phyloP scores from a whole-genome alignment of 177 flowering plant genomes.

The Vitis hybrid region DNA sequence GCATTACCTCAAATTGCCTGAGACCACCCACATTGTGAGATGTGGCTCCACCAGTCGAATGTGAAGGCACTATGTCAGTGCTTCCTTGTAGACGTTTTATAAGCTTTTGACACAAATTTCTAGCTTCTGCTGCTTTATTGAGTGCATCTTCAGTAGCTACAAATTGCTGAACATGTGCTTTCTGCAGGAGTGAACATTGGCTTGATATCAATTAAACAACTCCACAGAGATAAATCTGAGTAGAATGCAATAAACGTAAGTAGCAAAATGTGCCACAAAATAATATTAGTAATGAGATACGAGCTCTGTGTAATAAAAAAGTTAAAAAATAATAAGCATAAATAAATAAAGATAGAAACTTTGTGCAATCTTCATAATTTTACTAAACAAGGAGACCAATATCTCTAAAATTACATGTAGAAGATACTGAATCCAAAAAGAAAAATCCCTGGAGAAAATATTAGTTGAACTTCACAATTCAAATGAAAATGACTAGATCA shows the following conservation, averaged over 20 bases:
- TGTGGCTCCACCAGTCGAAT: conserved; percentile 50
- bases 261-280: no score
- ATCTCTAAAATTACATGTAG: not conserved
- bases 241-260: not conserved
- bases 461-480: not conserved
- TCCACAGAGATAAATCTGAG: conserved; percentile 1
- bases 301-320: not conserved
- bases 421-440: not conserved
- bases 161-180: conserved; percentile 98
- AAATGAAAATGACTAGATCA: not conserved
- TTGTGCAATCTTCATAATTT: not conserved
- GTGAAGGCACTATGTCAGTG: conserved; percentile 46
- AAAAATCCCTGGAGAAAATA: not conserved
- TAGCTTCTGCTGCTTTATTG: conserved; percentile 95
- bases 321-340: not conserved
- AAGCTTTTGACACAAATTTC: conserved; percentile 66
- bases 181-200: conserved; percentile 43
- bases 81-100: conserved; percentile 71
- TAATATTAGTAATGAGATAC: no score
- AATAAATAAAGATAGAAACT: not conserved
- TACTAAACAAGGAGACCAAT: not conserved
- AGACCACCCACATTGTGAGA: conserved; percentile 79
- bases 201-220: conserved; percentile 7
- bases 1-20: conserved; percentile 83
- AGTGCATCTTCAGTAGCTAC: conserved; percentile 97